Evolutionary conservation across 2,329 filamentous ascomycete species (phyloP), one percentile per base, ranked within the genome.

Genomic region (Colletotrichum sp.): DNA sequence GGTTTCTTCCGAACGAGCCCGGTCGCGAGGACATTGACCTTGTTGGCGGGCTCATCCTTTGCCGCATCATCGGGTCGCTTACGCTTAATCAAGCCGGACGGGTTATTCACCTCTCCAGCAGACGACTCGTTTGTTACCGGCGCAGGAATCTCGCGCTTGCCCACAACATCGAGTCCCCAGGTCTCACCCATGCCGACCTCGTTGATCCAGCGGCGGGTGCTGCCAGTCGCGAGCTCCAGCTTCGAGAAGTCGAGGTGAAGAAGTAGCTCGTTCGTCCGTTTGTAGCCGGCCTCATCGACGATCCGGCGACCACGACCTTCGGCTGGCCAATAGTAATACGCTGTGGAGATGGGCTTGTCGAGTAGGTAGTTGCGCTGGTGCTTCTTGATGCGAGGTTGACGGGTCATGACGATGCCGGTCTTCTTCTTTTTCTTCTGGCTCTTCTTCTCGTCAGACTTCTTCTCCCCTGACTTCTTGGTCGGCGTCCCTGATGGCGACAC

Each of bases 211-310:
- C 93, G 91, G 68, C 84, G 86, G 4, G 94, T 95, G 80, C 94
- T 95, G 36, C 88, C 87, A 3, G 86, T 86, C 1, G 93, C 92
- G 64, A 93, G 90, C 13, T 91, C 90, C 5, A 92, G 83, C 10
- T 90, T 93, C 2, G 91, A 88, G 83, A 97, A 97, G 82, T 96
- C 94, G 0, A 96, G 90, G 74, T 93, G 91, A 7, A 96, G 88
- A 0, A 97, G 87, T 12, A 95, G 85, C 79, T 95, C 94, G 24
- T 92, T 88, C 10, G 92, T 90, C 13, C 93, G 90, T 77, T 92
- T 92, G 84, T 95, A 96, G 65, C 90, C 89, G 34, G 87, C 86
- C 26, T 93, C 91, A 15, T 91, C 89, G 5, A 96, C 88, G 13
- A 95, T 87, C 21, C 91, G 87, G 65, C 91, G 88, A 1, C 93